Evolutionary conservation across 2,329 filamentous ascomycete genomes (phyloP).

Genomic region (Cladophialophora psammophila): DNA sequence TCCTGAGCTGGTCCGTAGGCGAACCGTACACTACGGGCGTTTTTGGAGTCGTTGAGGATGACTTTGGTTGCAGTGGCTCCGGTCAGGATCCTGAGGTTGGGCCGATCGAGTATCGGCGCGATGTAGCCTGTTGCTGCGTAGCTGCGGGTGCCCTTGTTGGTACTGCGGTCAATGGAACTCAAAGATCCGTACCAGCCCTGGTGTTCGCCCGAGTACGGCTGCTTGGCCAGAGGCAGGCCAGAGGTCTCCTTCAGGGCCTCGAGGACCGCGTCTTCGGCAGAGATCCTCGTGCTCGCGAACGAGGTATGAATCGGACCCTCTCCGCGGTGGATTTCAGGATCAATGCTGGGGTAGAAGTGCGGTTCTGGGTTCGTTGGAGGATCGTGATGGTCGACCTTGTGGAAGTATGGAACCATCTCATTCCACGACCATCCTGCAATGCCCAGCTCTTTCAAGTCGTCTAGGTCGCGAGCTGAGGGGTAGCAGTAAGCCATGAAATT

Average conservation of each 20-base stretch:
- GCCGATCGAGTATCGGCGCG: conserved; percentile 44
- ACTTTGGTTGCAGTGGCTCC: conserved; percentile 52
- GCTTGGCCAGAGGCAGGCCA: conserved; percentile 32
- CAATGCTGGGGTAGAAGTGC: conserved; percentile 16
- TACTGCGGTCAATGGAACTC: conserved; percentile 17
- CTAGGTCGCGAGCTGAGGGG: conserved; percentile 42
- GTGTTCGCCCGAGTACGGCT: conserved; percentile 33
- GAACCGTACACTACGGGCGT: conserved; percentile 56
- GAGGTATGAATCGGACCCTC: conserved; percentile 37
- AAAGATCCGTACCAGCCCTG: conserved; percentile 25
- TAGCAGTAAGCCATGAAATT: conserved; percentile 42
- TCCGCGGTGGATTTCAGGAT: conserved; percentile 31
- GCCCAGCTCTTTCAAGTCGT: conserved; percentile 42
- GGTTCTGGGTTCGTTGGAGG: conserved; percentile 33
- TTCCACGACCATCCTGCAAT: conserved; percentile 42
- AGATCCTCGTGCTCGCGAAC: conserved; percentile 24
- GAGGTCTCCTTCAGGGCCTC: conserved; percentile 22
- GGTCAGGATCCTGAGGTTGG: conserved; percentile 57
- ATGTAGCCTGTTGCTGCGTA: conserved; percentile 52
- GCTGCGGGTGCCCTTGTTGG: conserved; percentile 43
- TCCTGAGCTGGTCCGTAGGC: conserved; percentile 43
- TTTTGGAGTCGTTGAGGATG: conserved; percentile 15
- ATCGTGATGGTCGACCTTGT: conserved; percentile 40
- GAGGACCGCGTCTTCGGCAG: conserved; percentile 20
- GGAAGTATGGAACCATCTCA: conserved; percentile 40